Base-by-base conservation (phyloP, 2,329 filamentous ascomycete genomes). In the Colletotrichum costaricense region DNA sequence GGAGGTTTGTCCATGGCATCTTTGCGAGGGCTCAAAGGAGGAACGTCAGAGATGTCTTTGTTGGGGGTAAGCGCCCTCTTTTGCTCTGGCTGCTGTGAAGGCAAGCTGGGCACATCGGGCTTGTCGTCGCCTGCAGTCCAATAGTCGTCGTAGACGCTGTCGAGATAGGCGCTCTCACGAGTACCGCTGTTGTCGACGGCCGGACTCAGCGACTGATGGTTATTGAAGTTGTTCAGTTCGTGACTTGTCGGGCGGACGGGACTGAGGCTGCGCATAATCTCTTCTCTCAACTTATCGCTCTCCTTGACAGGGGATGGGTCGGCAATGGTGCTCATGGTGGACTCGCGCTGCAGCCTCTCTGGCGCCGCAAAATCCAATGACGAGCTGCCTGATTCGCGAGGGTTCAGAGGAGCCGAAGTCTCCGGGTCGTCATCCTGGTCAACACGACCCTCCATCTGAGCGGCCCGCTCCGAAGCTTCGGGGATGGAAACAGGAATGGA, bases 251-350 rank as follows among this genome's bases (percentile, higher is more conserved):
- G 77, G 35, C 82, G 82, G 14, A 84, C 79, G 0, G 91, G 88
- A 67, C 87, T 91, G 2, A 95, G 84, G 55, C 91, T 93, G 71
- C 89, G 90, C 66, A 94, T 90, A 67, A 95, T 95, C 77, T 95
- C 94, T 72, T 94, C 92, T 33, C 91, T 88, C 59, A 95, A 80
- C 69, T 89, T 86, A 76, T 95, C 93, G 77, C 89, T 95, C 77
- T 95, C 93, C 76, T 92, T 90, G 72, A 92, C 85, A 35, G 90
- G 87, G 0, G 88, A 87, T 8, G 83, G 84, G 8, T 86, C 86
- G 11, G 86, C 86, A 11, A 83, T 78, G 0, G 87, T 88, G 77
- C 87, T 89, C 60, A 86, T 80, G 0, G 86, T 87, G 7, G 82
- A 79, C 30, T 84, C 81, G 3, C 86, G 83, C 66, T 84, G 81